Conservation (phyloP, 2,329 filamentous ascomycete species). For the Scedosporium minutisporum region DNA sequence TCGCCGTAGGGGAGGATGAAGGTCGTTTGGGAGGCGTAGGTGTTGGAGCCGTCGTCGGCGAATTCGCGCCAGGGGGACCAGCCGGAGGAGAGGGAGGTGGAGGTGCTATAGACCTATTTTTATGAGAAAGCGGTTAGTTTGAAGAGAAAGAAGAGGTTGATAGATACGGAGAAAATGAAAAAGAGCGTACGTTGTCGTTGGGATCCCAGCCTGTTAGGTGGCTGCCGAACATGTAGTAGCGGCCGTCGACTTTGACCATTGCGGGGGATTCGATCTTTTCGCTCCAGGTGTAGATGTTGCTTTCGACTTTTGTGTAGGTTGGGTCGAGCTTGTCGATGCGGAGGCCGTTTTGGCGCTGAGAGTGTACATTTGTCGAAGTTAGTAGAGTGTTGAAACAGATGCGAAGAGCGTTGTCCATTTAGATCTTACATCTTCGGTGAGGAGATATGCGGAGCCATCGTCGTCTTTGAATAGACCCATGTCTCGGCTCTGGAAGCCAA, state of each 20-base stretch:
- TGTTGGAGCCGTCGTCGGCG: constrained; percentile 43
- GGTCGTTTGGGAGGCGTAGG: constrained; percentile 51
- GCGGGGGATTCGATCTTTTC: constrained; percentile 53
- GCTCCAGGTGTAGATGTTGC: constrained; percentile 39
- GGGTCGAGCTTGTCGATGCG: constrained; percentile 46
- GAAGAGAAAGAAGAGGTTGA: neutral
- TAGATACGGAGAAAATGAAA: neutral
- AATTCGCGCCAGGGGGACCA: constrained; percentile 55
- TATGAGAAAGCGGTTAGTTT: neutral
- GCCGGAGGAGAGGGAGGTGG: constrained; percentile 45
- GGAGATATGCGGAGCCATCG: constrained; percentile 48
- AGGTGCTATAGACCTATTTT: constrained; percentile 40
- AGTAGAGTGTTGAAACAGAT: neutral
- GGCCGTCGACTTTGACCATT: constrained; percentile 47
- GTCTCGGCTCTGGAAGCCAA: constrained; percentile 37
- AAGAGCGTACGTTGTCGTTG: constrained; percentile 47
- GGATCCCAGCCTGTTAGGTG: constrained; percentile 46
- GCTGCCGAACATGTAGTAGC: constrained; percentile 58
- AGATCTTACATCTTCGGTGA: constrained; percentile 49
- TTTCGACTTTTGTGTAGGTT: constrained; percentile 44
- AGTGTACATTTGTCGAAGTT: no score
- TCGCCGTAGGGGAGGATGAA: constrained; percentile 40
- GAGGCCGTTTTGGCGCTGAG: constrained; percentile 44
- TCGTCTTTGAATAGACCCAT: constrained; percentile 53
- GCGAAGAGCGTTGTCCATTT: neutral